Evolutionary conservation across 2,329 filamentous ascomycete genomes (phyloP).

Genomic region (Nigrospora oryzae): DNA sequence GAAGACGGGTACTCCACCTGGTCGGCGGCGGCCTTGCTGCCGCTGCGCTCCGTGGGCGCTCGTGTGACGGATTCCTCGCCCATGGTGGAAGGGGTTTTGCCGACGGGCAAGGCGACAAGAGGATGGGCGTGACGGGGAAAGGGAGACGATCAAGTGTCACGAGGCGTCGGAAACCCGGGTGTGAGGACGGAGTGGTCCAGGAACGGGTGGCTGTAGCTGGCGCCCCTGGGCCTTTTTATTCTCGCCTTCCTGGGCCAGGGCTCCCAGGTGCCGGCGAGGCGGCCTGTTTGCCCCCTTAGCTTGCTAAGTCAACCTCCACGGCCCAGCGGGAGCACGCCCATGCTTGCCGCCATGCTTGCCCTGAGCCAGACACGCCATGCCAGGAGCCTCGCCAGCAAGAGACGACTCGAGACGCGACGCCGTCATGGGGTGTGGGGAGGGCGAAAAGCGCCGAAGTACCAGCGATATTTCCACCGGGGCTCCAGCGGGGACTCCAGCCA

Average conservation of each 20-base stretch:
- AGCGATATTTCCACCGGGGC: slow-evolving; percentile 7
- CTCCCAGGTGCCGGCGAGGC: too few relatives aligned
- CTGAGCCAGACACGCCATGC: too few relatives aligned
- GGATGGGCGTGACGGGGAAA: not conserved
- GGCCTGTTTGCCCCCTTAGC: too few relatives aligned
- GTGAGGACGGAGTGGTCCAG: too few relatives aligned
- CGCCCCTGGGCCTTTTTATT: too few relatives aligned
- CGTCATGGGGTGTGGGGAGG: slow-evolving; percentile 1
- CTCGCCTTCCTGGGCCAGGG: too few relatives aligned
- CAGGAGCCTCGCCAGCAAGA: not conserved
- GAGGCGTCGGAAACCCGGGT: too few relatives aligned
- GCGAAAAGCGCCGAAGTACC: slow-evolving; percentile 8
- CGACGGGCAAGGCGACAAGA: not conserved
- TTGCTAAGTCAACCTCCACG: too few relatives aligned
- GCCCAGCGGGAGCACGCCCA: too few relatives aligned
- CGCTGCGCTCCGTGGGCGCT: slow-evolving; percentile 1
- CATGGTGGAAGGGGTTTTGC: slow-evolving; percentile 1
- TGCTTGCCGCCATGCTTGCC: too few relatives aligned
- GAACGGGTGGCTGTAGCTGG: too few relatives aligned
- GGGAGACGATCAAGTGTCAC: not conserved
- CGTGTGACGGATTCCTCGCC: slow-evolving; percentile 5
- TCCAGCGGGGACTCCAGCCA: slow-evolving; percentile 3
- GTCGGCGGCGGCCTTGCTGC: slow-evolving; percentile 5
- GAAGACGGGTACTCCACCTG: slow-evolving; percentile 14
- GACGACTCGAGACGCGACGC: slow-evolving; percentile 3